phyloP scores from a whole-genome alignment of 331 rosid species.

The Ulmus americana region DNA sequence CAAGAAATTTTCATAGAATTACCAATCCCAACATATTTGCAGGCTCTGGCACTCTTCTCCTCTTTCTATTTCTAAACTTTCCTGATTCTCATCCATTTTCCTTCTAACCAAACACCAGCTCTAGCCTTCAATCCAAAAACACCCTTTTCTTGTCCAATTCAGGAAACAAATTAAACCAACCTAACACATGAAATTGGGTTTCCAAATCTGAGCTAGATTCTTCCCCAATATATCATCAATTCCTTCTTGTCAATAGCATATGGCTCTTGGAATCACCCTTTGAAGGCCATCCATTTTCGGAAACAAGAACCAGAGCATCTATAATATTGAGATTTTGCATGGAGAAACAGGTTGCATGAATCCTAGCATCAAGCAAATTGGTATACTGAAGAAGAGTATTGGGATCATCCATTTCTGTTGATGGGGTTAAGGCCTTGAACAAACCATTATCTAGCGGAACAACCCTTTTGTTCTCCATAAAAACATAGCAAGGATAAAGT shows the following conservation, averaged over 20 bases:
- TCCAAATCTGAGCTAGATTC: no score
- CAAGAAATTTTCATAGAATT: no score
- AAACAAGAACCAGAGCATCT: constrained; percentile 60
- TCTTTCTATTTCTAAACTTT: no score
- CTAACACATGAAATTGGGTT: no score
- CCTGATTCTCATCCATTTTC: no score
- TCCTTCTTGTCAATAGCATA: constrained; percentile 47
- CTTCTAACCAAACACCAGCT: no score
- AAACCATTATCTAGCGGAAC: constrained; percentile 66
- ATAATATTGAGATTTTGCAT: constrained; percentile 73
- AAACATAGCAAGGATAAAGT: constrained; percentile 76
- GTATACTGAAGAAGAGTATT: constrained; percentile 82
- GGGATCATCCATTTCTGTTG: constrained; percentile 82
- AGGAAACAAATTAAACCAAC: no score
- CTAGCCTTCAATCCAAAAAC: no score
- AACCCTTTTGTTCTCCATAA: constrained; percentile 66
- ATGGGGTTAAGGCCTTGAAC: constrained; percentile 63
- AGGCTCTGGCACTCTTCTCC: no score
- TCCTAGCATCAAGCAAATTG: constrained; percentile 73
- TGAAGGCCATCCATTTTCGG: constrained; percentile 86
- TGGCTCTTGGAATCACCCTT: constrained; percentile 71
- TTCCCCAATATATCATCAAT: no score
- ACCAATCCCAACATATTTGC: no score
- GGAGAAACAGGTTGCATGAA: constrained; percentile 70
- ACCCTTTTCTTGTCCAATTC: no score